Base-by-base conservation (phyloP, 306 rosid species). In the Rosa rugosa region DNA sequence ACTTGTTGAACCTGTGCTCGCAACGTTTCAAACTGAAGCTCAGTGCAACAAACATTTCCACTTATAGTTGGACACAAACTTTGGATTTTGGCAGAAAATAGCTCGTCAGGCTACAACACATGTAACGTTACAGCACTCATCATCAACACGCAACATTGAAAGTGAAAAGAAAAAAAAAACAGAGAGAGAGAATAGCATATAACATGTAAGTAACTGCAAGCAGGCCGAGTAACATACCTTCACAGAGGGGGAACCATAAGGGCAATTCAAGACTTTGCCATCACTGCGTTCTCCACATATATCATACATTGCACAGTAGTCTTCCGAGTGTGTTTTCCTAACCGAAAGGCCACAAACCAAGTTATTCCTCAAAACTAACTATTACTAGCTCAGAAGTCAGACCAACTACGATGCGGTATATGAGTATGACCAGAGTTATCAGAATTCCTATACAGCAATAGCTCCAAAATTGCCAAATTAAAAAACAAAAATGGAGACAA, bases 301-400 rank as follows among this genome's bases (percentile, higher is more conserved):
- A 88, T 83, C 97, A 85, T 91, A 94, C 99, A 94, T 94, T 54
- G 99, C 95, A 87, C 99, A 94, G 85, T 89, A 94, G 76, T 88
- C 97, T 79, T 74, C 41, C 45, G 93, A 84, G 81, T 94, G 97
- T 38, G 56, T 84, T 76, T 81, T 85, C 85, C 97, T 94, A 79
- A 72, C 41, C 56, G 83, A 13, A 75, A 76, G 46, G 80, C 34
- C 22, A 73, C 36, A 70, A 70, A 44, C 53, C 47, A 79, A 20
- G 69, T 20, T 14, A 76, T 47, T 44, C 56, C 17, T 79, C 23
- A n/a, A 27, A 27, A 20, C 11, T n/a, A 7, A 57, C 8, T 57
- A 17, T 22, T 2, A 53, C 22, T 65, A 40, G 10, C n/a, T 20
- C 11, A n/a, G n/a, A n/a, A n/a, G n/a, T n/a, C n/a, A 20, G 0